Evolutionary conservation across 352 stramenopile genomes (phyloP).

Genomic region (Phytophthora citrophthora): DNA sequence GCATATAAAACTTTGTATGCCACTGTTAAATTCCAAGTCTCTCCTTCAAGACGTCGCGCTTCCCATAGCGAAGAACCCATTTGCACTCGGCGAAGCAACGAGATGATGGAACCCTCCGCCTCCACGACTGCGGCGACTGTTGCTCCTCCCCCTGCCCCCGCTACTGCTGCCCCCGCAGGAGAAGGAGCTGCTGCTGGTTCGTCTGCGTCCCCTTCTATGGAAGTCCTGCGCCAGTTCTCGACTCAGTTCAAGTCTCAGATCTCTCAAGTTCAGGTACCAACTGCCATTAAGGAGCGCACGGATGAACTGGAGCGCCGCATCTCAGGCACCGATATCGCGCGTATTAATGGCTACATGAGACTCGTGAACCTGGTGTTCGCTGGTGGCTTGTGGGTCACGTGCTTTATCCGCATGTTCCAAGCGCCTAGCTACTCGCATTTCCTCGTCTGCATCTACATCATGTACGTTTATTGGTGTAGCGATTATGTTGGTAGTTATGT

Average conservation of each 20-base stretch:
- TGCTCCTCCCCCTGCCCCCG: constrained; percentile 1
- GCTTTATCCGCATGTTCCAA: constrained; percentile 81
- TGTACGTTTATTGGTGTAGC: constrained; percentile 41
- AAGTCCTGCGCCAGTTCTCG: constrained; percentile 39
- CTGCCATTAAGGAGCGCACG: constrained; percentile 70
- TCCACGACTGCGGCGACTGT: constrained; percentile 26
- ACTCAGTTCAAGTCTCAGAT: constrained; percentile 44
- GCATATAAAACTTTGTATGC: constrained; percentile 30
- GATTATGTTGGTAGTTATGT: no score
- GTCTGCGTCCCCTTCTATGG: neutral
- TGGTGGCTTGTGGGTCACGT: constrained; percentile 69
- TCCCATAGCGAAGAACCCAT: constrained; percentile 13
- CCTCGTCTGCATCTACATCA: constrained; percentile 86
- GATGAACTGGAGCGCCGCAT: constrained; percentile 79
- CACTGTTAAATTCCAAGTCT: neutral
- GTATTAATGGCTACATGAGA: constrained; percentile 89
- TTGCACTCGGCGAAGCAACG: constrained; percentile 15
- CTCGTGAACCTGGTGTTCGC: constrained; percentile 77
- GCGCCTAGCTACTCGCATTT: constrained; percentile 84
- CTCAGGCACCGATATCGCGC: constrained; percentile 76
- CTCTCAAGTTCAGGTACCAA: constrained; percentile 65
- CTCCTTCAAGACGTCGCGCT: constrained; percentile 1
- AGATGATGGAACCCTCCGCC: constrained; percentile 40
- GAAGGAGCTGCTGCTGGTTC: neutral
- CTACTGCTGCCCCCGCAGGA: constrained; percentile 2